Percentiles rank a stretch among this genome's conserved stretches.
Conservation (phyloP, 192 early-diverging fungal species). For the Podila horticola region DNA sequence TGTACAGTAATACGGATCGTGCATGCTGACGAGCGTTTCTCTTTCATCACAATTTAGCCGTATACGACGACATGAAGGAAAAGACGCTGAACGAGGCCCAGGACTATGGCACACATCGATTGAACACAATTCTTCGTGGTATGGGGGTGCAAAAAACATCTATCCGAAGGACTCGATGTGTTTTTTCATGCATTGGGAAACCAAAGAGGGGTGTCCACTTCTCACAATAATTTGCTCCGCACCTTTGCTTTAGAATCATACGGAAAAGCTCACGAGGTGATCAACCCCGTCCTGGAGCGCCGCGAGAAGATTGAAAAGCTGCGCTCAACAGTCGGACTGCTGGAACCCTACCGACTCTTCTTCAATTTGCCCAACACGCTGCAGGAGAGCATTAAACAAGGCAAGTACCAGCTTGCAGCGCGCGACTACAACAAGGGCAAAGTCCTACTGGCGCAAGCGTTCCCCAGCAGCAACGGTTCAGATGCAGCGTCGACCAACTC, state of each 20-base stretch:
- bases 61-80: constrained; percentile 92
- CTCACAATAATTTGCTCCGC: constrained; percentile 1
- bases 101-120: constrained; percentile 83
- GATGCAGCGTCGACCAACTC: constrained; percentile 39
- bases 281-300: constrained; percentile 87
- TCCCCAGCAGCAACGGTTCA: constrained; percentile 13
- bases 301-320: constrained; percentile 90
- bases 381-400: constrained; percentile 84
- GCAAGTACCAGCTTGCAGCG: constrained; percentile 89
- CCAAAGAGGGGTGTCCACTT: neutral
- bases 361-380: constrained; percentile 95
- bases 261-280: constrained; percentile 81
- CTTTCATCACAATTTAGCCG: constrained; percentile 20
- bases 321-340: constrained; percentile 85
- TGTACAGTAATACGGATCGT: neutral
- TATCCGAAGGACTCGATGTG: too few species aligned
- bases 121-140: constrained; percentile 76
- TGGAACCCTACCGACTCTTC: constrained; percentile 97
- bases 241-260: constrained; percentile 57
- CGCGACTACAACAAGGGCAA: constrained; percentile 97
- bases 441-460: constrained; percentile 53
- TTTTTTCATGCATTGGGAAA: too few species aligned
- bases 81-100: constrained; percentile 82
- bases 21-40: neutral
- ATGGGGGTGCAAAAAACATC: neutral